These are phyloP conservation scores for Lactarius hengduanensis DNA, from an alignment of 768 basidiomycete species.

Conservation along the genomic window DNA sequence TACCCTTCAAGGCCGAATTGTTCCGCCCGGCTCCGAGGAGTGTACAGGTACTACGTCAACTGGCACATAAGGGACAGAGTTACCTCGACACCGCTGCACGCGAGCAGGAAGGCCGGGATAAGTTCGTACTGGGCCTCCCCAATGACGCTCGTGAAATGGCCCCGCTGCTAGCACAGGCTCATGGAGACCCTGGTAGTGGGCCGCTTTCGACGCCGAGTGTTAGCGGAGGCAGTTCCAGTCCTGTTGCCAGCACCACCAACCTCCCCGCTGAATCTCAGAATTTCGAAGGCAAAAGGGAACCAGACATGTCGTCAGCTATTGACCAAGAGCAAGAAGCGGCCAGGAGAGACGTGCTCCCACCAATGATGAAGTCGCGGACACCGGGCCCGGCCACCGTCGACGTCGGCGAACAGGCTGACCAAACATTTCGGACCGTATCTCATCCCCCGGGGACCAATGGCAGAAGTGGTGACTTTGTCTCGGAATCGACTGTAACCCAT, in stretches of 20 bases:
- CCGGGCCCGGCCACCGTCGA: background rate
- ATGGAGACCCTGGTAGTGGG: background rate
- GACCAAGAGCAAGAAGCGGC: background rate
- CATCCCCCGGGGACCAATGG: background rate
- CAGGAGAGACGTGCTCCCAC: background rate
- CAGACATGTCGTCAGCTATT: background rate
- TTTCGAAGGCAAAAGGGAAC: background rate
- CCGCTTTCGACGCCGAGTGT: background rate
- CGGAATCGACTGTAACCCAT: constrained; percentile 1
- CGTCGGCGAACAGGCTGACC: background rate
- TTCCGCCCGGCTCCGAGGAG: constrained; percentile 39
- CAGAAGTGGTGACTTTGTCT: background rate
- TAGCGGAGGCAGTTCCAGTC: background rate
- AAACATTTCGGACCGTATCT: background rate
- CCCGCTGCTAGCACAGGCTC: constrained; percentile 11
- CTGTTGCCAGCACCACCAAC: background rate
- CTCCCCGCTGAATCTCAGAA: background rate
- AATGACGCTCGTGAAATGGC: constrained; percentile 16
- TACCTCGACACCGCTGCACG: constrained; percentile 40
- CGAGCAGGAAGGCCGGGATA: constrained; percentile 45
- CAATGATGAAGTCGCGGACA: background rate
- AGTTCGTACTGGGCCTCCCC: constrained; percentile 38
- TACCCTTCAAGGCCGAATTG: constrained; percentile 31
- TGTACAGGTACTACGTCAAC: constrained; percentile 44
- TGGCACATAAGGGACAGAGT: constrained; percentile 48